Evolutionary conservation across 345 rosid genomes (phyloP).

Genomic region (Eucalyptus cloeziana): DNA sequence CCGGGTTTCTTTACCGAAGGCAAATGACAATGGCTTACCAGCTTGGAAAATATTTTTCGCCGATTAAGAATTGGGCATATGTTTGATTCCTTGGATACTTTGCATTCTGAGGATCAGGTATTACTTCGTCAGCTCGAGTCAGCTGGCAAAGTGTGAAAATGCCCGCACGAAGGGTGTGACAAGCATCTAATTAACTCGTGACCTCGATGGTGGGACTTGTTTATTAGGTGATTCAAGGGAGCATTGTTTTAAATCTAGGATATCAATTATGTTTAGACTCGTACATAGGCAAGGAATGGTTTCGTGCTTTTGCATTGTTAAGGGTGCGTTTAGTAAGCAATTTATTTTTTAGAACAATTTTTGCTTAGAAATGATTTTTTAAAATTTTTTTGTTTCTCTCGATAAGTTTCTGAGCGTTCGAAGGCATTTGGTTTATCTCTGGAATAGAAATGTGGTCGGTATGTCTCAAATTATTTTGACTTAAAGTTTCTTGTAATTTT

Average conservation of each 20-base stretch:
- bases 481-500: too few species aligned
- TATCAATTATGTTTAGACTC: neutral
- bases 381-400: too few species aligned
- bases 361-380: too few species aligned
- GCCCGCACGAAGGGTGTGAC: neutral
- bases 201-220: neutral
- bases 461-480: too few species aligned
- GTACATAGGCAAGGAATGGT: neutral
- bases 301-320: neutral
- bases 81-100: neutral
- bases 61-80: neutral
- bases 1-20: neutral
- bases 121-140: neutral
- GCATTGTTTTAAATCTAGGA: neutral
- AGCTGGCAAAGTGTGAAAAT: neutral
- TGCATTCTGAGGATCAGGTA: neutral
- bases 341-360: too few species aligned
- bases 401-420: too few species aligned
- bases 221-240: neutral
- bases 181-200: neutral
- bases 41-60: neutral
- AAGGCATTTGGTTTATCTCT: rapidly evolving
- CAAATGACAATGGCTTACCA: neutral
- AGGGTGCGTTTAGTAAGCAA: too few species aligned
- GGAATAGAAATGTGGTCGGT: too few species aligned